Evolutionary conservation across 2,329 filamentous ascomycete genomes (phyloP), one percentile per base, ranked within the genome.

Genomic region (Botrytis cinerea): DNA sequence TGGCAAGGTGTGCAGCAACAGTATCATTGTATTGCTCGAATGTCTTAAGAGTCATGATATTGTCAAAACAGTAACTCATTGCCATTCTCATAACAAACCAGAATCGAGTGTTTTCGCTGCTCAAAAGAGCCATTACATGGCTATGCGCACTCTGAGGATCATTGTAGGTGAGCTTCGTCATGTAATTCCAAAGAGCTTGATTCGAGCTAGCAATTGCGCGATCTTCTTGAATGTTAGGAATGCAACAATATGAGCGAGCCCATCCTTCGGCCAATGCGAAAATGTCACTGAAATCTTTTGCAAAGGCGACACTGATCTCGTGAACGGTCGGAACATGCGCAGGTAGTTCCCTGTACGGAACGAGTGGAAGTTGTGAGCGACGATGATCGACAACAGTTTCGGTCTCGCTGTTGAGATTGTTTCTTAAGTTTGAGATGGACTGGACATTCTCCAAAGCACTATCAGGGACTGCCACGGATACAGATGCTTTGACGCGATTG

Each of bases 31-130:
- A 82, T 0, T 77, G 78, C 59, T 80, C 76, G 79, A 82, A 85
- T 0, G 81, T 79, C 35, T 81, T 77, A 4, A 80, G 60, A 20
- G 73, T 76, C 74, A 83, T 80, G 57, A 85, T 79, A 25, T 82
- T 76, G 40, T 81, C 76, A 28, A 82, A 75, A 7, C 84, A 78
- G 71, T 83, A 84, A 38, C 82, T 80, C 28, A 83, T 73, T 1
- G 82, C 72, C 60, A 85, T 79, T 59, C 84, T 80, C 73, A 82
- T 79, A n/a, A 84, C 75, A 54, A 84, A 82, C 75, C 80, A 82
- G 4, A 75, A 74, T 25, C 83, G 80, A 4, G 79, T 77, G 6
- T 75, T 75, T 7, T 74, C 73, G 72, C 82, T 80, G n/a, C 76
- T 74, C 0, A 85, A 77, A 16, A 85, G 78, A 59, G 77, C 78